These are phyloP conservation scores for Nepenthes alata DNA, from an alignment of 179 eudicot genomes.

Conservation along the genomic window DNA sequence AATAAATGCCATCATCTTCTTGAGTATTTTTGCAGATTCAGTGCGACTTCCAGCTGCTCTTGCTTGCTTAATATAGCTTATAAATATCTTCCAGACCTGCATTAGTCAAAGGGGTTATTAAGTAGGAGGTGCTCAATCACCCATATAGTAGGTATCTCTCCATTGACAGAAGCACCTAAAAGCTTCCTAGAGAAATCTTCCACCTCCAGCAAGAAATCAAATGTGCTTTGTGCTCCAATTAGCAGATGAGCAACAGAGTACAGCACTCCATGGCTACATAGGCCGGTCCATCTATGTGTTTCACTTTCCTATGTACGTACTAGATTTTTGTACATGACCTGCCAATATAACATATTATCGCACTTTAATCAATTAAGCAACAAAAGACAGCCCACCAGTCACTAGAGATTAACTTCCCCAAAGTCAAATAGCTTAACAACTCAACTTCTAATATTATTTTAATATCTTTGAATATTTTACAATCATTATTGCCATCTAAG, in stretches of 20 bases:
- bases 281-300: not conserved
- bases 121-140: too few species aligned
- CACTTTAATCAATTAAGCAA: too few species aligned
- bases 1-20: conserved; percentile 72
- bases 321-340: too few species aligned
- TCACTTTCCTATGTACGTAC: not conserved
- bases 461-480: too few species aligned
- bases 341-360: too few species aligned
- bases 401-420: too few species aligned
- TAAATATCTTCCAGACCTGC: conserved; percentile 75
- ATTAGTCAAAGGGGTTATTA: conserved; percentile 2
- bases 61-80: conserved; percentile 62
- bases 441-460: too few species aligned
- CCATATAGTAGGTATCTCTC: not conserved
- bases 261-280: not conserved
- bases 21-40: conserved; percentile 63
- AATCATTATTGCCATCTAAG: too few species aligned
- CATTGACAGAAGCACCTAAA: not conserved
- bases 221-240: not conserved
- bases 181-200: not conserved
- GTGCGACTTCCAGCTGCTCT: conserved; percentile 58
- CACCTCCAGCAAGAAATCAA: not conserved
- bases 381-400: too few species aligned
- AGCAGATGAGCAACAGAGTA: not conserved
- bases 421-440: too few species aligned